phyloP scores from a whole-genome alignment of 768 basidiomycete species.

The Austroboletus festivus region DNA sequence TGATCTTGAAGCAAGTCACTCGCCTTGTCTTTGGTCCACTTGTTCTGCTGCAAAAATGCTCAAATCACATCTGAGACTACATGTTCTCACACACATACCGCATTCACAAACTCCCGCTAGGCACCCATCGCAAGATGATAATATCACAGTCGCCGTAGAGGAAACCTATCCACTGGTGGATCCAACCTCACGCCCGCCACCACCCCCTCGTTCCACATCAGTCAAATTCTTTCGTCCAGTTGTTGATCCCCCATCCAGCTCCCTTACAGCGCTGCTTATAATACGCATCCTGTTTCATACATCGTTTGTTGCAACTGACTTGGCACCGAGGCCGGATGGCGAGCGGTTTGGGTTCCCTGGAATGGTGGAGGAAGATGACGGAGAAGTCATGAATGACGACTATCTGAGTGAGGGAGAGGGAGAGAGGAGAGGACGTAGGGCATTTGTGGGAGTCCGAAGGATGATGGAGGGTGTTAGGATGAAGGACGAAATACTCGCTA shows the following conservation, averaged over 20 bases:
- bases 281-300: conserved; percentile 81
- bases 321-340: conserved; percentile 66
- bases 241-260: conserved; percentile 64
- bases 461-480: conserved; percentile 65
- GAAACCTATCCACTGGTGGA: conserved; percentile 54
- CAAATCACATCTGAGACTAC: conserved; percentile 54
- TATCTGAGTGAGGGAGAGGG: conserved; percentile 57
- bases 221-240: conserved; percentile 59
- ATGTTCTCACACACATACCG: conserved; percentile 76
- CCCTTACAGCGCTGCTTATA: conserved; percentile 78
- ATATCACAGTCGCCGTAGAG: conserved; percentile 61
- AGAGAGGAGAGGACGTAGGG: conserved; percentile 65
- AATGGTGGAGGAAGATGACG: conserved; percentile 73
- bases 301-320: conserved; percentile 66
- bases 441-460: conserved; percentile 59
- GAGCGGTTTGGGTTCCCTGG: conserved; percentile 93
- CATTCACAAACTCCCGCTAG: conserved; percentile 50
- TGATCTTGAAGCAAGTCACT: conserved; percentile 41
- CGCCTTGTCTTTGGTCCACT: conserved; percentile 68
- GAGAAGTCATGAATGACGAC: conserved; percentile 42
- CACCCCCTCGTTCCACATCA: conserved; percentile 64
- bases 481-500: conserved; percentile 57
- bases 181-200: conserved; percentile 66
- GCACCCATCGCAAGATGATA: conserved; percentile 71
- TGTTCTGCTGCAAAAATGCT: conserved; percentile 51